Percentiles rank a stretch among this genome's conserved stretches.
These are phyloP conservation scores for Entophlyctis helioformis DNA, from an alignment of 192 early-diverging fungal species.

Conservation along the genomic window DNA sequence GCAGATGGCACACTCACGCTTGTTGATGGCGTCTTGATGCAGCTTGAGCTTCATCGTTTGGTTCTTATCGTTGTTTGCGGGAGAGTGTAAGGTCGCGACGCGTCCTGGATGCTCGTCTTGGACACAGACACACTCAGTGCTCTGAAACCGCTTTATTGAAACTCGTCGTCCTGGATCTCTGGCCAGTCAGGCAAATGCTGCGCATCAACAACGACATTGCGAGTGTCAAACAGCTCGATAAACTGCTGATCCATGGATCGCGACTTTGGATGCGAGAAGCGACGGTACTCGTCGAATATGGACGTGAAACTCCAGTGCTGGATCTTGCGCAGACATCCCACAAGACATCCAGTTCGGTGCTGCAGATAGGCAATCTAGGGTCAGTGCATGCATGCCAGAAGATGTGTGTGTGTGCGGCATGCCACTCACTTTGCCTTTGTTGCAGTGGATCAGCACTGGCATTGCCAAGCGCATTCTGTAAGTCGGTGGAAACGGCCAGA, in stretches of 20 bases:
- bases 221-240: conserved; percentile 43
- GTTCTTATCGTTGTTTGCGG: too few relatives aligned
- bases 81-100: too few relatives aligned
- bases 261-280: conserved; percentile 53
- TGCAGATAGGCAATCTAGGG: conserved; percentile 7
- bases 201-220: conserved; percentile 25
- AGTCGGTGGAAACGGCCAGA: too few relatives aligned
- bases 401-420: too few relatives aligned
- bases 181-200: conserved; percentile 37
- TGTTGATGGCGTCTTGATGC: conserved; percentile 13
- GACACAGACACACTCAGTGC: too few relatives aligned
- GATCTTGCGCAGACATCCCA: conserved; percentile 90
- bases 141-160: too few relatives aligned
- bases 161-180: too few relatives aligned
- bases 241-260: conserved; percentile 48
- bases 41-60: conserved; percentile 30
- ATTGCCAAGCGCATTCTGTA: too few relatives aligned
- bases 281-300: conserved; percentile 96
- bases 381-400: too few relatives aligned
- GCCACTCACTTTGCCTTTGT: conserved; percentile 90
- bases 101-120: too few relatives aligned
- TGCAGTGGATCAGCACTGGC: conserved; percentile 89
- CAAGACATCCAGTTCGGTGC: conserved; percentile 93
- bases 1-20: conserved; percentile 20
- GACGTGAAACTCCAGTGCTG: conserved; percentile 91